Evolutionary conservation across 352 stramenopile genomes (phyloP), one percentile per base, ranked within the genome.

Genomic region (Phytophthora uliginosa): DNA sequence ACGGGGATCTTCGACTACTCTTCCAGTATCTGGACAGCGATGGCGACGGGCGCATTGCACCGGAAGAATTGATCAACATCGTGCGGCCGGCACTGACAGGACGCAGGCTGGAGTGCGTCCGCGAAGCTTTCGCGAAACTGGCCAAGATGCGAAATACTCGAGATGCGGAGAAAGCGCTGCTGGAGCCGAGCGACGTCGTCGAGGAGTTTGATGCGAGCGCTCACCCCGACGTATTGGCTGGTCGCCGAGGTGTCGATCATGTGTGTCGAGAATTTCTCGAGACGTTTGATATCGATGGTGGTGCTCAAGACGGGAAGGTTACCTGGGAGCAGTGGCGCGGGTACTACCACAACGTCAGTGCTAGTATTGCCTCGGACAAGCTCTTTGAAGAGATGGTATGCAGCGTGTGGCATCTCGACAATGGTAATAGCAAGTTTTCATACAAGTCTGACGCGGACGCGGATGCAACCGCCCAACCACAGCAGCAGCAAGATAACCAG

Each of bases 331-430:
- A 93, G 66, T 95, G 85, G 86, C 68, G 73, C 17, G 77, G 94
- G 48, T 98, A 98, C 78, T 98, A 98, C 74, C 78, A 91, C 45
- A 97, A 97, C 76, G 77, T 98, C 5, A 95, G 86, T 53, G 91
- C 90, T 6, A 91, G 79, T 52, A 95, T 98, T 63, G 93, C 97
- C 36, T 84, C 94, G 57, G 91, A 98, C 68, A 89, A 97, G 59
- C 96, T 94, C 59, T 98, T 98, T 63, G 91, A 97, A 72, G 77
- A 95, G 26, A 97, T 98, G 86, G 93, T 98, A 70, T 89, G 91
- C 69, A 98, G 93, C 54, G 89, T 85, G 22, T 91, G 83, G 82
- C 81, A 91, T 36, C 86, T 94, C 42, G 79, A 45, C 2, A 18
- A 50, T 7, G 24, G 18, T 31, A 48, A 33, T 3, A 63, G 26